These are phyloP conservation scores for Penicillium waksmanii DNA, from an alignment of 495 filamentous ascomycete species.

Conservation along the genomic window DNA sequence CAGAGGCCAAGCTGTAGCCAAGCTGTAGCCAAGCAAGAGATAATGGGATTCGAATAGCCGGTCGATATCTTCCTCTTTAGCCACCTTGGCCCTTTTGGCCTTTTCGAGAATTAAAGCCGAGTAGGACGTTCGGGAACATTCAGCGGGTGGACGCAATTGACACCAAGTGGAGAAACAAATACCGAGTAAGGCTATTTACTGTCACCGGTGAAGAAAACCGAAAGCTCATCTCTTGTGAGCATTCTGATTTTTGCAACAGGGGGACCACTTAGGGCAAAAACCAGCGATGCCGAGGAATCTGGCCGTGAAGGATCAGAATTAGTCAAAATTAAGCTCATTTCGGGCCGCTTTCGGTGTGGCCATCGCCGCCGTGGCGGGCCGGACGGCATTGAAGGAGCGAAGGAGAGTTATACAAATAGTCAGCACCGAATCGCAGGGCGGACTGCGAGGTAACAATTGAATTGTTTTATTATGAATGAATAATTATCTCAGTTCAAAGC, in stretches of 20 bases:
- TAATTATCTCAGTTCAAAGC: too few relatives aligned
- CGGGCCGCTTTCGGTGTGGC: constrained; percentile 14
- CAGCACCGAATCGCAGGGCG: neutral
- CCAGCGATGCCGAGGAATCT: constrained; percentile 4
- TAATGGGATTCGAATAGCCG: constrained; percentile 4
- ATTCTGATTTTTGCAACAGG: neutral
- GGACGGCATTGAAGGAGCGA: neutral
- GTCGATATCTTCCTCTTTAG: constrained; percentile 3
- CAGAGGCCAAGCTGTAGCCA: neutral
- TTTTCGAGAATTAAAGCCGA: constrained; percentile 4
- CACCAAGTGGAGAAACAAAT: constrained; percentile 18
- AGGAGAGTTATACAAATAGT: neutral
- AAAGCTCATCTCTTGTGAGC: neutral
- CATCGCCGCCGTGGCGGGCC: constrained; percentile 3
- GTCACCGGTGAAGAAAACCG: constrained; percentile 18
- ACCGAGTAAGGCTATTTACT: constrained; percentile 14
- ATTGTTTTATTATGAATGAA: too few relatives aligned
- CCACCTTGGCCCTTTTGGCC: constrained; percentile 4
- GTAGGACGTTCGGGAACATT: neutral
- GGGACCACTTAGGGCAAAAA: neutral
- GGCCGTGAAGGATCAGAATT: neutral
- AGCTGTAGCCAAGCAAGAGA: neutral
- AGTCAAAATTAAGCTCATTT: constrained; percentile 10
- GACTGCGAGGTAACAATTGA: too few relatives aligned
- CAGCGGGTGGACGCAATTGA: neutral